phyloP scores from a whole-genome alignment of 495 filamentous ascomycete genomes.

The Ramalina intermedia region DNA sequence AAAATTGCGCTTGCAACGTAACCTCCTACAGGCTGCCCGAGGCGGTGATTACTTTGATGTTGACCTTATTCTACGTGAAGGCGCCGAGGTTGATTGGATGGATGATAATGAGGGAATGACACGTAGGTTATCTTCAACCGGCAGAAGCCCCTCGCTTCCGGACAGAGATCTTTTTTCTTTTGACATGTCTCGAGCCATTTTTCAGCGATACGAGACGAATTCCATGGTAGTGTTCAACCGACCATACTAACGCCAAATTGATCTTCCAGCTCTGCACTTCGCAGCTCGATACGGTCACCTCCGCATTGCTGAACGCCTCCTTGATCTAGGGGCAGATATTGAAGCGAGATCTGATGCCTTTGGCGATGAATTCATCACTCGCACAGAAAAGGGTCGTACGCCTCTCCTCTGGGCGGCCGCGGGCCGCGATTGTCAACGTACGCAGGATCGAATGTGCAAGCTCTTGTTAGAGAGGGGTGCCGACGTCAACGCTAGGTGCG shows the following conservation, averaged over 20 bases:
- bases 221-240: too few species aligned
- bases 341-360: conserved; percentile 4
- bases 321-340: conserved; percentile 1
- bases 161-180: too few species aligned
- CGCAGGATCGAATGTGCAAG: too few species aligned
- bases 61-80: neutral
- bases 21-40: neutral
- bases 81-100: conserved; percentile 1
- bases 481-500: too few species aligned
- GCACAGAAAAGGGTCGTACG: neutral
- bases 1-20: neutral
- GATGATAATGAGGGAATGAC: neutral
- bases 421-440: neutral
- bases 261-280: neutral
- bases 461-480: too few species aligned
- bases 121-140: too few species aligned
- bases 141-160: too few species aligned
- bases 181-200: too few species aligned
- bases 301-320: neutral
- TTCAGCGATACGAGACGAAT: too few species aligned
- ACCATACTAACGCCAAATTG: too few species aligned
- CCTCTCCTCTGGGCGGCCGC: neutral
- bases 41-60: neutral
- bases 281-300: neutral
- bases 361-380: neutral